A percentile compares a stretch with the other conserved stretches of the same genome.
These are phyloP conservation scores for Atractiella rhizophila DNA, from an alignment of 768 basidiomycete genomes.

Conservation along the genomic window DNA sequence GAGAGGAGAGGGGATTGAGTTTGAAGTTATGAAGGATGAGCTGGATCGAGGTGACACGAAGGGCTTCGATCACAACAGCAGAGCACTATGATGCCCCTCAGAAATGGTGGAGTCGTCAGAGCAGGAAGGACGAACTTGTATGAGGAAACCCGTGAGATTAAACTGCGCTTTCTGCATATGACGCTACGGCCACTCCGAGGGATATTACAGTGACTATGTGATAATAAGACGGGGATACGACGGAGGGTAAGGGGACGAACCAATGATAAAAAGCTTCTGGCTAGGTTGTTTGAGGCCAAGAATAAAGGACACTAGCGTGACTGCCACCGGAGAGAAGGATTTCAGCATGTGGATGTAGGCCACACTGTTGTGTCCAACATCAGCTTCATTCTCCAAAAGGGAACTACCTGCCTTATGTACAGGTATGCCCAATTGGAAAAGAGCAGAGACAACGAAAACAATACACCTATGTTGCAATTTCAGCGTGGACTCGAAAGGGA, in stretches of 20 bases:
- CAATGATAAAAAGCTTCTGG: background rate
- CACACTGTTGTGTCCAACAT: no score
- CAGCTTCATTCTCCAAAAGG: no score
- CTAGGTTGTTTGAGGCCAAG: slow-evolving; percentile 1
- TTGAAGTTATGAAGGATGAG: background rate
- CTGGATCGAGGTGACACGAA: background rate
- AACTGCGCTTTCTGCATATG: background rate
- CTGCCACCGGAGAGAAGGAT: background rate
- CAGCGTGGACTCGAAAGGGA: no score
- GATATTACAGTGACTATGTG: background rate
- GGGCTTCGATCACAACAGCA: background rate
- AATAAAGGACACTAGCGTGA: background rate
- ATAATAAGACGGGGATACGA: background rate
- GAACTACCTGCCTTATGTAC: no score
- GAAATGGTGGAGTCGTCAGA: background rate
- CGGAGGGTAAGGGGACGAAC: background rate
- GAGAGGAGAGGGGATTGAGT: background rate
- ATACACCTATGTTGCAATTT: no score
- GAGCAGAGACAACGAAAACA: no score
- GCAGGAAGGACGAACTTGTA: background rate
- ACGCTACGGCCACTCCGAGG: background rate
- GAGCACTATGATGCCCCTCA: background rate
- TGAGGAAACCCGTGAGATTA: background rate
- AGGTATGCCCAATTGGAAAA: no score
- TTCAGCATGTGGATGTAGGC: no score